These are phyloP conservation scores for Phytophthora pisi DNA, from an alignment of 352 stramenopile species.

Conservation along the genomic window DNA sequence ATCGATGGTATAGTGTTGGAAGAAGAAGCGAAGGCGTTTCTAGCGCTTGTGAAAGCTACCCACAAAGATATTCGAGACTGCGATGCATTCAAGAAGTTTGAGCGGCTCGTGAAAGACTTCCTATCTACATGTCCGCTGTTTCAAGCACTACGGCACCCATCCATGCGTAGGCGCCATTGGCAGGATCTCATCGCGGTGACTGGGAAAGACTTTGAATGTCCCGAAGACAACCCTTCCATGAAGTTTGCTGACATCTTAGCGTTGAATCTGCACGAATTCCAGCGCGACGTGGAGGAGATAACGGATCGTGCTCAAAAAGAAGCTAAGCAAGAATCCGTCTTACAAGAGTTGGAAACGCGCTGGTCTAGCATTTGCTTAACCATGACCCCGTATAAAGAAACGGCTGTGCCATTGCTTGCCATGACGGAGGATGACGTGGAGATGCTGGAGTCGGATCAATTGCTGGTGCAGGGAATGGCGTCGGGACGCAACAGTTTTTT, in stretches of 20 bases:
- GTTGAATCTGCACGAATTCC: slow-evolving; percentile 79
- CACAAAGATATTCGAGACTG: slow-evolving; percentile 91
- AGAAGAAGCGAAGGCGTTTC: slow-evolving; percentile 91
- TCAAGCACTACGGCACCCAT: slow-evolving; percentile 76
- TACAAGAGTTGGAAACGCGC: slow-evolving; percentile 78
- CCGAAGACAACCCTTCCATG: slow-evolving; percentile 67
- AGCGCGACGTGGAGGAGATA: slow-evolving; percentile 91
- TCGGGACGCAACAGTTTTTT: slow-evolving; percentile 76
- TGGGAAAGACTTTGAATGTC: slow-evolving; percentile 62
- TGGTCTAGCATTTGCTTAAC: slow-evolving; percentile 79
- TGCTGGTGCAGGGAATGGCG: slow-evolving; percentile 94
- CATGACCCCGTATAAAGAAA: slow-evolving; percentile 90
- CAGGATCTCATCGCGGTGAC: slow-evolving; percentile 67
- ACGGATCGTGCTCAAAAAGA: slow-evolving; percentile 92
- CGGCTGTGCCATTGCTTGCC: slow-evolving; percentile 83
- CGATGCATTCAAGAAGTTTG: slow-evolving; percentile 91
- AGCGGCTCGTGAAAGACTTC: slow-evolving; percentile 77
- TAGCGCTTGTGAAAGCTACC: slow-evolving; percentile 89
- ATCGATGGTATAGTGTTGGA: slow-evolving; percentile 93
- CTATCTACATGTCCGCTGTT: slow-evolving; percentile 80
- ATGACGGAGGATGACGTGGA: slow-evolving; percentile 94
- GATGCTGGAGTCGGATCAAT: slow-evolving; percentile 94
- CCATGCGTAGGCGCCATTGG: slow-evolving; percentile 80
- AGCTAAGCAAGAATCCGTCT: slow-evolving; percentile 87
- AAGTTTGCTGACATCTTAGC: slow-evolving; percentile 85